Base-by-base conservation (phyloP, 208 protist genomes). In the Leishmania major region DNA sequence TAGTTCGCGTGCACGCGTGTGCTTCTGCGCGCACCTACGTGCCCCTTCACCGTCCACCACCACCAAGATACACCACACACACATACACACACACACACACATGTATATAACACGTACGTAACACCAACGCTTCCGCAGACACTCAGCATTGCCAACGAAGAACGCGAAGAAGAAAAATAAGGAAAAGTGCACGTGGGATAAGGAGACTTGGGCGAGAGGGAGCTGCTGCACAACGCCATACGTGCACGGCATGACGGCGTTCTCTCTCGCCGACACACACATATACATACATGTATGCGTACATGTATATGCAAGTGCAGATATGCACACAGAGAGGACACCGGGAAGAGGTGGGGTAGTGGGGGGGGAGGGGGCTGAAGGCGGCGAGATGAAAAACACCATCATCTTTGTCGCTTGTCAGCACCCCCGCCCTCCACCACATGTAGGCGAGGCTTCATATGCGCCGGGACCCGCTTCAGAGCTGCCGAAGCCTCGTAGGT, bases 401-500 rank as follows among this genome's bases (percentile, higher is more conserved):
- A 67, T 67, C 25, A 37, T 37, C 7, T 8, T 15, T 19, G 60
- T 67, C 13, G 11, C 47, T 47, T 53, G 13, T 77, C 43, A 78
- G 71, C 77, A 77, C 15, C 81, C 73, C 49, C 85, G 75, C 67
- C 62, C 13, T 37, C n/a, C 60, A 37, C 60, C 6, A 37, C 60
- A 67, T 7, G 60, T 15, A 31, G n/a, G 60, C n/a, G 10, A 25
- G 25, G n/a, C n/a, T 67, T 35, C 37, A 7, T 17, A 13, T 15
- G 35, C 37, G 4, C 37, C 40, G 19, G 40, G 40, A 8, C 22
- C 45, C 6, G 67, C 80, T 13, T 69, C 53, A 13, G 37, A 79
- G 35, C 70, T 57, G 43, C 86, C 84, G 74, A 90, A 90, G 31
- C 89, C 89, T n/a, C 89, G 84, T 55, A 90, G 70, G 77, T 92